Evolutionary conservation across 257 asterid genomes (phyloP).

Genomic region (Ehretia macrophylla): DNA sequence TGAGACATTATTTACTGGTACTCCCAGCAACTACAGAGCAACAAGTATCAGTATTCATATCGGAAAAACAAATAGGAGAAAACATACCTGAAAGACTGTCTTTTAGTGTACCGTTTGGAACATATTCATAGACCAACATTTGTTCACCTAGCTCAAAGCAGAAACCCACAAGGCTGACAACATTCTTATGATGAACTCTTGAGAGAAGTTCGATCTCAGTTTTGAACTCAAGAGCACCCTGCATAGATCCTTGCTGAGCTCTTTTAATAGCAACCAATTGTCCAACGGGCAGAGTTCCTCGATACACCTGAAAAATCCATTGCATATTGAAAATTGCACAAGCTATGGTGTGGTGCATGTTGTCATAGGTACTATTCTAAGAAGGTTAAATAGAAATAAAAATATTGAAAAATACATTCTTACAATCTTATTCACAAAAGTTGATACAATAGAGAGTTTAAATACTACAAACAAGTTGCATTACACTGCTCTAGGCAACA

Average conservation of each 20-base stretch:
- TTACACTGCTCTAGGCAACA: too few species aligned
- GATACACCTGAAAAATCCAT: constrained; percentile 53
- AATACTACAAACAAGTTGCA: too few species aligned
- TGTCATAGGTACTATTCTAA: too few species aligned
- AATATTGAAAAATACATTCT: too few species aligned
- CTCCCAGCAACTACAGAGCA: neutral
- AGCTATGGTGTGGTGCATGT: too few species aligned
- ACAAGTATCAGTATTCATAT: neutral
- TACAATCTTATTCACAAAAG: too few species aligned
- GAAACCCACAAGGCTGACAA: constrained; percentile 69
- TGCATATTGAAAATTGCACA: neutral
- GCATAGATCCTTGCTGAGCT: constrained; percentile 75
- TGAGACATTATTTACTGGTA: too few species aligned
- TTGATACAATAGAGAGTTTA: too few species aligned
- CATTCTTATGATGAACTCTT: constrained; percentile 90
- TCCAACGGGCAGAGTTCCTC: constrained; percentile 67
- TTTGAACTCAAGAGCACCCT: constrained; percentile 85
- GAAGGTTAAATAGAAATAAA: too few species aligned
- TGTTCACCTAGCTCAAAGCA: constrained; percentile 78
- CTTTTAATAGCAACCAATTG: constrained; percentile 71
- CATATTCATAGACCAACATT: constrained; percentile 74
- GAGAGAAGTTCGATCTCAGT: constrained; percentile 97
- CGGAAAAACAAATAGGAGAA: constrained; percentile 1
- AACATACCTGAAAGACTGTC: constrained; percentile 72
- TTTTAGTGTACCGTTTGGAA: constrained; percentile 77